Conservation (phyloP, 129 eudicot species). For the Oenanthe sinensis region DNA sequence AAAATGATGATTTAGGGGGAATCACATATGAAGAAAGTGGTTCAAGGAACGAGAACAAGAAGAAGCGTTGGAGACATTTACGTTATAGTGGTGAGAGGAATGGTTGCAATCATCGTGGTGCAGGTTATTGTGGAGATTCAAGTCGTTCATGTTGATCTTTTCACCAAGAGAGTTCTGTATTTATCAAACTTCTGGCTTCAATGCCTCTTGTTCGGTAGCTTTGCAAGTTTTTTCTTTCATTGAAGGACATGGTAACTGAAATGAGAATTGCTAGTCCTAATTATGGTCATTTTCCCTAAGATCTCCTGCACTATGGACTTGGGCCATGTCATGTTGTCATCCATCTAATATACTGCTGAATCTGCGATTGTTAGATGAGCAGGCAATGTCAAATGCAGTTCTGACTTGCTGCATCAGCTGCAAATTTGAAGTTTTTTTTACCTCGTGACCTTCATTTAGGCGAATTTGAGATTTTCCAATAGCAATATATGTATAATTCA, state of each 20-base stretch:
- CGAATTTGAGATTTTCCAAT: not conserved
- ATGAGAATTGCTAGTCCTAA: not conserved
- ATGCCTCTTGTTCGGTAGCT: not conserved
- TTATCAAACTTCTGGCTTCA: not conserved
- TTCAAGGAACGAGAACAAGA: slow-evolving; percentile 35
- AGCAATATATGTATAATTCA: not conserved
- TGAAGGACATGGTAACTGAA: not conserved
- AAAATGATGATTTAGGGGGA: slow-evolving; percentile 11
- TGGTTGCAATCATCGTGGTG: not conserved
- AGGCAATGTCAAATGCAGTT: not conserved
- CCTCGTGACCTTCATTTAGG: not conserved
- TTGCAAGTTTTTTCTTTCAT: not conserved
- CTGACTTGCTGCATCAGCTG: not conserved
- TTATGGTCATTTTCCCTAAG: not conserved
- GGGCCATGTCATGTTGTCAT: not conserved
- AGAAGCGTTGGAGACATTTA: slow-evolving; percentile 18
- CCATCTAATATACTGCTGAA: not conserved
- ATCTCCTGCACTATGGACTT: not conserved
- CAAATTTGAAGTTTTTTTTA: not conserved
- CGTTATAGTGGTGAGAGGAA: slow-evolving; percentile 7
- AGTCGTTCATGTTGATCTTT: slow-evolving; percentile 11
- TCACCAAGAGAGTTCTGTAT: not conserved
- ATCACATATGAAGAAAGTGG: slow-evolving; percentile 23
- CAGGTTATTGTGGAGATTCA: slow-evolving; percentile 3
- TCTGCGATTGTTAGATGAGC: not conserved